Evolutionary conservation across 169 alveolate species (phyloP).

Genomic region (Plasmodium ovale): DNA sequence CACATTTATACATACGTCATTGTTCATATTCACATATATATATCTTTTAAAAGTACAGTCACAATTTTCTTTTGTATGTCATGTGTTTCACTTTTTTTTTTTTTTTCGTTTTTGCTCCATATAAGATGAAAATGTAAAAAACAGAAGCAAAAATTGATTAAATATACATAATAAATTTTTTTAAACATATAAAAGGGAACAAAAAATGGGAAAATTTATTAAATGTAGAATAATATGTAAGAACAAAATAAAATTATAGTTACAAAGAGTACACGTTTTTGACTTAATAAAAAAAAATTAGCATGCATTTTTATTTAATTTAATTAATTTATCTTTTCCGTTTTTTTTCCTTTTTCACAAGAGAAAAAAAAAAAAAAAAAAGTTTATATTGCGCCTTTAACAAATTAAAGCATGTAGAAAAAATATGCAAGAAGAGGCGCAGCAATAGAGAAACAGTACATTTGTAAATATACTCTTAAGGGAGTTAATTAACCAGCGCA

Average conservation of each 20-base stretch:
- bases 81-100: neutral
- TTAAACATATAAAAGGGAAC: neutral
- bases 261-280: neutral
- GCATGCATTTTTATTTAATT: conserved; percentile 13
- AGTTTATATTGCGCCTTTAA: neutral
- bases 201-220: neutral
- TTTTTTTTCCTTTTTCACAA: neutral
- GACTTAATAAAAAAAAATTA: neutral
- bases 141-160: neutral
- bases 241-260: neutral
- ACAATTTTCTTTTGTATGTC: too few species aligned
- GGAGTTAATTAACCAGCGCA: too few species aligned
- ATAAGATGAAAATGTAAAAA: neutral
- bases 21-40: too few species aligned
- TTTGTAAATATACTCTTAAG: too few species aligned
- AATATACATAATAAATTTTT: too few species aligned
- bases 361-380: neutral
- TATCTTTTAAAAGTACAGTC: too few species aligned
- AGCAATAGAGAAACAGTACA: too few species aligned
- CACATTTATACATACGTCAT: too few species aligned
- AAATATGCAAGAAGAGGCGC: too few species aligned
- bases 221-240: neutral
- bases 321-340: neutral
- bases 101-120: neutral
- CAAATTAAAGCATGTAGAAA: neutral